Conservation (phyloP, 192 early-diverging fungal genomes). For the Coemansia sp. region DNA sequence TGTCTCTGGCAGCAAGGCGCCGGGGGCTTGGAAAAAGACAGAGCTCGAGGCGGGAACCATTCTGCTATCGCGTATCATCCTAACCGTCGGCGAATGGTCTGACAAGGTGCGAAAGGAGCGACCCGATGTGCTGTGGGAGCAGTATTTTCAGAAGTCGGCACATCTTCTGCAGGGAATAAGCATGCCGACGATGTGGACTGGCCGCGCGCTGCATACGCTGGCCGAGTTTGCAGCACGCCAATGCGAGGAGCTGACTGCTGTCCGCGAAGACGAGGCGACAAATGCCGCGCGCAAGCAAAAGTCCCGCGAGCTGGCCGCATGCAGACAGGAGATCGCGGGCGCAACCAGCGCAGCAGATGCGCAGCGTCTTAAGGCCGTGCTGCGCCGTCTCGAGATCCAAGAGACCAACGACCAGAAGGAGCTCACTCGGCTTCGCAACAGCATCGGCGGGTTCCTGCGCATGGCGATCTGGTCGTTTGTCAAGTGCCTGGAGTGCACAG, state of each 20-base stretch:
- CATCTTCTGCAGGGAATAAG: constrained; percentile 24
- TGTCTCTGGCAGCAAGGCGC: background rate
- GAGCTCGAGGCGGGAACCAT: constrained; percentile 36
- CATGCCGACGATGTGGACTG: constrained; percentile 41
- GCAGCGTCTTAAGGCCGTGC: constrained; percentile 20
- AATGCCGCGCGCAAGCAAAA: constrained; percentile 46
- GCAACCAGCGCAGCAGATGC: constrained; percentile 12
- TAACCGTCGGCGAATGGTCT: constrained; percentile 48
- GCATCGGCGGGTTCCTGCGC: constrained; percentile 38
- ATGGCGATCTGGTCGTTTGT: constrained; percentile 44
- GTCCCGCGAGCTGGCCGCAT: constrained; percentile 36
- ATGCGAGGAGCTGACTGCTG: constrained; percentile 36
- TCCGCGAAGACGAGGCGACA: constrained; percentile 33
- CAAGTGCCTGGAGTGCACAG: constrained; percentile 34
- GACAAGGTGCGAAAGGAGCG: constrained; percentile 43
- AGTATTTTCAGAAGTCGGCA: constrained; percentile 46
- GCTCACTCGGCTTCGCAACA: constrained; percentile 21
- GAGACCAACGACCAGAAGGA: constrained; percentile 37
- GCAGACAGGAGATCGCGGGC: constrained; percentile 22
- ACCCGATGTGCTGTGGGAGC: constrained; percentile 43
- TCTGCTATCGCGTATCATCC: constrained; percentile 33
- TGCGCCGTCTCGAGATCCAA: constrained; percentile 40
- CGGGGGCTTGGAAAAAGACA: constrained; percentile 8
- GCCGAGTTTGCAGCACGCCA: constrained; percentile 47
- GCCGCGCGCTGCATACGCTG: constrained; percentile 42